These are phyloP conservation scores for Fabrea salina DNA, from an alignment of 169 alveolate species.

Conservation along the genomic window DNA sequence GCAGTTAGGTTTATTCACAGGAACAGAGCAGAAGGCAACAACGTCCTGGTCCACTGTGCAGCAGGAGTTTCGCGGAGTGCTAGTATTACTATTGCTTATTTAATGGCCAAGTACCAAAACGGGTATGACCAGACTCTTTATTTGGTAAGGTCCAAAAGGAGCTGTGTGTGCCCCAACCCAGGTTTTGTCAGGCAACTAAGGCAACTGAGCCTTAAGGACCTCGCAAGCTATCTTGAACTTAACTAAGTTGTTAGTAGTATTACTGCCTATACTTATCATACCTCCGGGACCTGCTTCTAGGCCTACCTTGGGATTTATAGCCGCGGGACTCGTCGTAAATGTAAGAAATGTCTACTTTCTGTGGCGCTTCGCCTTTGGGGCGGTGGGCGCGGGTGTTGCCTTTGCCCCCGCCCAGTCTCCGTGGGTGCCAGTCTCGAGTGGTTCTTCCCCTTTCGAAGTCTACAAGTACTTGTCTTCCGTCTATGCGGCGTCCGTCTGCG, in stretches of 20 bases:
- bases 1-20: constrained; percentile 54
- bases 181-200: constrained; percentile 60
- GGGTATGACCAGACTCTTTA: constrained; percentile 51
- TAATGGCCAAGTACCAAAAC: constrained; percentile 22
- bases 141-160: constrained; percentile 40
- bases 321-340: constrained; percentile 7
- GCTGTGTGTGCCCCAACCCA: constrained; percentile 54
- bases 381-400: constrained; percentile 65
- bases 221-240: too few relatives aligned
- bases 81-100: constrained; percentile 33
- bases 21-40: constrained; percentile 29
- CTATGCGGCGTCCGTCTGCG: constrained; percentile 91
- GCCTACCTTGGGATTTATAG: constrained; percentile 4
- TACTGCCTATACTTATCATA: too few relatives aligned
- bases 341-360: neutral
- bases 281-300: too few relatives aligned
- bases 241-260: too few relatives aligned
- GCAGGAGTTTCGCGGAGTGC: constrained; percentile 58
- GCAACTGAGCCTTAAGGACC: too few relatives aligned
- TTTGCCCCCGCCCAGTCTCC: constrained; percentile 94
- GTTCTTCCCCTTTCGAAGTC: constrained; percentile 96
- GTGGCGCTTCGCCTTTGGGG: neutral
- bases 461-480: constrained; percentile 91
- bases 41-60: constrained; percentile 45
- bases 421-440: constrained; percentile 92